A percentile compares a stretch with the other conserved stretches of the same genome.
phyloP scores from a whole-genome alignment of 1,139 yeast species.

The Lodderomyces orthopsilosis region DNA sequence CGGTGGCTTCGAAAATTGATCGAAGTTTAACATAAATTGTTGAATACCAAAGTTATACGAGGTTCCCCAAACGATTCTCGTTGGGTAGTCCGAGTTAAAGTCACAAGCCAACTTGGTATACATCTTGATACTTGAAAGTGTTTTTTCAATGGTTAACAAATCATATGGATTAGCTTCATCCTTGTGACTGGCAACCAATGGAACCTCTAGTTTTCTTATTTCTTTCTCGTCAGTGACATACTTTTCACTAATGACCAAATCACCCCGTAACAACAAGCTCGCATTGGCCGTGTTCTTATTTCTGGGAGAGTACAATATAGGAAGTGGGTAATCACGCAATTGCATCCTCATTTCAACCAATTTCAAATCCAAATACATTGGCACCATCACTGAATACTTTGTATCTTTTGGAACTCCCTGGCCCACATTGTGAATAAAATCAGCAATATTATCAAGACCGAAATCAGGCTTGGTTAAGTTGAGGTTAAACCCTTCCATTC shows the following conservation, averaged over 20 bases:
- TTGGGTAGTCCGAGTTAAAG: slow-evolving; percentile 55
- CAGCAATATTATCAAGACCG: slow-evolving; percentile 49
- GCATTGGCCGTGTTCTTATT: slow-evolving; percentile 15
- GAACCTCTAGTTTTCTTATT: slow-evolving; percentile 60
- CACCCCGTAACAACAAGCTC: slow-evolving; percentile 40
- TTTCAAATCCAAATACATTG: slow-evolving; percentile 50
- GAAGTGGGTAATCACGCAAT: slow-evolving; percentile 68
- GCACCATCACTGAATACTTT: slow-evolving; percentile 64
- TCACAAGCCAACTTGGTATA: slow-evolving; percentile 60
- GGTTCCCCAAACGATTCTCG: slow-evolving; percentile 82
- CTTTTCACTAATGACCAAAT: slow-evolving; percentile 48
- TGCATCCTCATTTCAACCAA: slow-evolving; percentile 54
- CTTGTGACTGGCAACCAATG: slow-evolving; percentile 42
- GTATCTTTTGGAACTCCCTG: slow-evolving; percentile 79
- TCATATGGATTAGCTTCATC: slow-evolving; percentile 31
- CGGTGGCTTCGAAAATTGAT: slow-evolving; percentile 79
- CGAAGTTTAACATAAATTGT: slow-evolving; percentile 75
- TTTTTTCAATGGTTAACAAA: slow-evolving; percentile 66
- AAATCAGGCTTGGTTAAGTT: slow-evolving; percentile 55
- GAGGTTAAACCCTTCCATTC: slow-evolving; percentile 58
- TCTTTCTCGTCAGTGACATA: slow-evolving; percentile 40
- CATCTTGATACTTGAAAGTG: slow-evolving; percentile 73
- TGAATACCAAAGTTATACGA: slow-evolving; percentile 83
- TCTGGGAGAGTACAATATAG: slow-evolving; percentile 43
- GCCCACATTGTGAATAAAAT: slow-evolving; percentile 68